phyloP scores from a whole-genome alignment of 257 asterid genomes.

The Lavandula angustifolia region DNA sequence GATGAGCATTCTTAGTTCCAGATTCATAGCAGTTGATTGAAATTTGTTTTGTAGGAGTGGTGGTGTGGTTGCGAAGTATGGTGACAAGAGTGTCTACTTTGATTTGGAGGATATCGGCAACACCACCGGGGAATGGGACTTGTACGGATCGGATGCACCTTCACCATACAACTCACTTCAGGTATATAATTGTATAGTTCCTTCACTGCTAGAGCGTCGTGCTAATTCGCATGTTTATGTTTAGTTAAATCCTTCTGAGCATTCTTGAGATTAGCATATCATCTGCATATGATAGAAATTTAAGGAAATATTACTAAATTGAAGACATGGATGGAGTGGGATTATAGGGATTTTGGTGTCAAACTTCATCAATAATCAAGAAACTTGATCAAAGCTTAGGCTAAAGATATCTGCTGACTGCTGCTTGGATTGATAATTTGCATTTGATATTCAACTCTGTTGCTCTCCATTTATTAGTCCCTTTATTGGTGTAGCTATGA shows the following conservation, averaged over 20 bases:
- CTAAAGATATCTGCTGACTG: neutral
- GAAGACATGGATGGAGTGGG: neutral
- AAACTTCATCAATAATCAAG: neutral
- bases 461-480: neutral
- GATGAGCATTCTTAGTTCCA: neutral
- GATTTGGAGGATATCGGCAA: conserved; percentile 90
- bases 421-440: neutral
- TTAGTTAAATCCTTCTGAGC: neutral
- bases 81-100: conserved; percentile 92
- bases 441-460: neutral
- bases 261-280: conserved; percentile 2
- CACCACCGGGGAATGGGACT: conserved; percentile 97
- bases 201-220: neutral
- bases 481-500: neutral
- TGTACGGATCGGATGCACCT: conserved; percentile 95
- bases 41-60: conserved; percentile 51
- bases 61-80: conserved; percentile 87
- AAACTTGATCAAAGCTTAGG: neutral
- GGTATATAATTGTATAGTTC: conserved; percentile 38
- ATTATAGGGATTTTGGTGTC: neutral
- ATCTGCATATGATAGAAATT: neutral
- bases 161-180: conserved; percentile 92
- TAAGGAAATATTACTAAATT: neutral
- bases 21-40: neutral
- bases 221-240: neutral